These are phyloP conservation scores for Brasenia schreberi DNA, from an alignment of 164 flowering plant genomes.

Conservation along the genomic window DNA sequence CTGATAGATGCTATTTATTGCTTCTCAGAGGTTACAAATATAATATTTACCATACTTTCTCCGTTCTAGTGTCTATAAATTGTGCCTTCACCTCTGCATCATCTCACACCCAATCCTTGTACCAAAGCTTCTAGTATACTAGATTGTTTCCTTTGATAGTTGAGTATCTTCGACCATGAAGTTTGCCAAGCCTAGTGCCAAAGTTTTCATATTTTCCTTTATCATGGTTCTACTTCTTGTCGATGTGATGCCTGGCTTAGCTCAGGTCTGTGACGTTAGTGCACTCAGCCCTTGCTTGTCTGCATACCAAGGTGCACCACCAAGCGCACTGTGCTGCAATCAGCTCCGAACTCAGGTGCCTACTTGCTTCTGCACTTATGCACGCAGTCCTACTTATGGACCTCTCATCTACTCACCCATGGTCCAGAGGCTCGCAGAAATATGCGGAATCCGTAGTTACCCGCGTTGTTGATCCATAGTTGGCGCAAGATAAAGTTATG, in stretches of 20 bases:
- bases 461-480: not conserved
- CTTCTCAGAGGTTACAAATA: not conserved
- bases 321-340: not conserved
- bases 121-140: not conserved
- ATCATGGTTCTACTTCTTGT: not conserved
- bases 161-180: not conserved
- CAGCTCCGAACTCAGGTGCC: not conserved
- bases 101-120: not conserved
- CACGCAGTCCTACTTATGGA: not conserved
- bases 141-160: not conserved
- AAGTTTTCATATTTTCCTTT: not conserved
- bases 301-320: not conserved
- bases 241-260: not conserved
- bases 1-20: not conserved
- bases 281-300: not conserved
- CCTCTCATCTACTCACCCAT: not conserved
- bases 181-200: not conserved
- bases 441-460: not conserved
- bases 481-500: not conserved
- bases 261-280: not conserved
- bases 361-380: not conserved
- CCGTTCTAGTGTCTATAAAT: not conserved
- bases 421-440: not conserved
- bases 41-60: not conserved
- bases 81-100: not conserved